Evolutionary conservation across 139 green algal species (phyloP).

Genomic region (Closterium sp.): DNA sequence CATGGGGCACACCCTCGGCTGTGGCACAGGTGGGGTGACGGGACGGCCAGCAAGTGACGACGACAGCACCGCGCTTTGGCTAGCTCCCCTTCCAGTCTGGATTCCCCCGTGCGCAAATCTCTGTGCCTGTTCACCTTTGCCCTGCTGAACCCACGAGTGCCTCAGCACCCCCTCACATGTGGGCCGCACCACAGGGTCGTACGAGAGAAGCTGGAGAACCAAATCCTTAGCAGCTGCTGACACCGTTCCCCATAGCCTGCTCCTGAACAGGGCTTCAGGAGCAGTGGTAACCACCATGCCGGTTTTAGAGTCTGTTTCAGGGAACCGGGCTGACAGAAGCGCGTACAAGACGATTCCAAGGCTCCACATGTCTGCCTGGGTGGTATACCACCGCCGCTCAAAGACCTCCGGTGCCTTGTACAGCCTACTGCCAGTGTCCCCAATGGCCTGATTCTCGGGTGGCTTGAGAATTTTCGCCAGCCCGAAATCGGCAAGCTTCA

Average conservation of each 20-base stretch:
- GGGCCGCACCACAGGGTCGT: background rate
- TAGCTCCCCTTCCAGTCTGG: background rate
- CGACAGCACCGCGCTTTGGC: background rate
- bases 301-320: background rate
- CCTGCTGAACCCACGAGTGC: background rate
- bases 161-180: background rate
- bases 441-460: background rate
- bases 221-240: background rate
- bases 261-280: background rate
- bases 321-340: constrained; percentile 3
- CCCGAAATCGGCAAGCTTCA: constrained; percentile 15
- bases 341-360: constrained; percentile 22
- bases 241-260: background rate
- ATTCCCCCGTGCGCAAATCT: background rate
- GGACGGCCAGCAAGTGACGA: background rate
- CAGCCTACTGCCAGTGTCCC: background rate
- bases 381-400: background rate
- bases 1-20: too few species aligned
- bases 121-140: background rate
- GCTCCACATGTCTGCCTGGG: constrained; percentile 29
- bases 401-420: constrained; percentile 26
- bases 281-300: background rate
- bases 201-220: background rate
- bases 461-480: background rate
- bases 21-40: background rate